phyloP scores from a whole-genome alignment of 1,139 yeast genomes.

The Blastobotrys aristatus region DNA sequence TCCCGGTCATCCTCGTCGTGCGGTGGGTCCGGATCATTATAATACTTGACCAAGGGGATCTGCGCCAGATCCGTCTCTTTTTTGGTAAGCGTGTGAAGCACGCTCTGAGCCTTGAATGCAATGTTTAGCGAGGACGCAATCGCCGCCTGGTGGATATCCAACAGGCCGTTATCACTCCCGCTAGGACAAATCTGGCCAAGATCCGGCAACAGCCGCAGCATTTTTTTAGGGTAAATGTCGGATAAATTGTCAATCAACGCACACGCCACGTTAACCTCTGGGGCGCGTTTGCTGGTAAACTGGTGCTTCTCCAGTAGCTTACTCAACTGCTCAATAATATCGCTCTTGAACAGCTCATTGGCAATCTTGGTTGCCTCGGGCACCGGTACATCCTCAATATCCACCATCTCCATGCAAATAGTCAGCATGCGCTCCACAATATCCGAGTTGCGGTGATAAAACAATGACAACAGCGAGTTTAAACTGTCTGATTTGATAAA shows the following conservation, averaged over 20 bases:
- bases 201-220: not conserved
- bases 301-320: not conserved
- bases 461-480: not conserved
- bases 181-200: not conserved
- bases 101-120: not conserved
- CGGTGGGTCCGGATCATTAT: not conserved
- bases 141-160: not conserved
- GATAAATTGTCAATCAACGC: not conserved
- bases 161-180: not conserved
- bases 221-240: not conserved
- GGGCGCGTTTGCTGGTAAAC: not conserved
- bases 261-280: not conserved
- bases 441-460: conserved; percentile 1
- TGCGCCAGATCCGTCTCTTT: not conserved
- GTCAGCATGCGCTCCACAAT: not conserved
- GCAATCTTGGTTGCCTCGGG: not conserved
- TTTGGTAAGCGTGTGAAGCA: not conserved
- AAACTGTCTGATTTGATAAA: not conserved
- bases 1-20: not conserved
- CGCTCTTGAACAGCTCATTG: not conserved
- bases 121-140: not conserved
- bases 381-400: not conserved
- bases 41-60: not conserved
- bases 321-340: not conserved
- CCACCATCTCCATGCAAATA: not conserved